These are phyloP conservation scores for Filobasidium wieringae DNA, from an alignment of 768 basidiomycete genomes.

Conservation along the genomic window DNA sequence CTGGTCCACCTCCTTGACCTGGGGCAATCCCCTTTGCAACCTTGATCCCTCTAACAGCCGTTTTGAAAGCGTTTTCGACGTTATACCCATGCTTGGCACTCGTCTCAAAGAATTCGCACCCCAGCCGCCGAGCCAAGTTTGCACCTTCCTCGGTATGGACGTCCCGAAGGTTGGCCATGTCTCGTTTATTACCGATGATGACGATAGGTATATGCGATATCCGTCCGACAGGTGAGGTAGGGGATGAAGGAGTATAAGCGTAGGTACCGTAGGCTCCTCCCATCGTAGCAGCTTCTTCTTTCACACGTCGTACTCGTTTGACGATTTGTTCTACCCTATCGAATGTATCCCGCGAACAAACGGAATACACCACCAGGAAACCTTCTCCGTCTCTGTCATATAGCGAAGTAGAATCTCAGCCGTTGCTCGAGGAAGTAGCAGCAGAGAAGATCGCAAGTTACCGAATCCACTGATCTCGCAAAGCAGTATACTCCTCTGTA, in stretches of 20 bases:
- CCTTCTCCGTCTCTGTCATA: slow-evolving; percentile 76
- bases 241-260: slow-evolving; percentile 1
- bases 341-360: slow-evolving; percentile 84
- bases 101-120: slow-evolving; percentile 90
- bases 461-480: slow-evolving; percentile 98
- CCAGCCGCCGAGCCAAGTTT: slow-evolving; percentile 65
- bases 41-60: slow-evolving; percentile 49
- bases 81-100: slow-evolving; percentile 91
- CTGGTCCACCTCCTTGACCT: slow-evolving; percentile 29
- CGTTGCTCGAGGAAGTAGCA: not conserved
- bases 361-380: slow-evolving; percentile 94
- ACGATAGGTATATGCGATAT: slow-evolving; percentile 51
- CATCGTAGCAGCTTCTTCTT: slow-evolving; percentile 43
- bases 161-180: slow-evolving; percentile 81
- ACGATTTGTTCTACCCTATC: slow-evolving; percentile 81
- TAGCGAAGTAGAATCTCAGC: not conserved
- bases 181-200: slow-evolving; percentile 92
- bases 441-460: slow-evolving; percentile 37
- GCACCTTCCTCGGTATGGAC: slow-evolving; percentile 82
- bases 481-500: slow-evolving; percentile 94
- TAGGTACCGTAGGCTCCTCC: slow-evolving; percentile 3
- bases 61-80: slow-evolving; percentile 79
- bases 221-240: slow-evolving; percentile 2
- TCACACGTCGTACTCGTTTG: slow-evolving; percentile 78
- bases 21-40: slow-evolving; percentile 17